Percentiles rank a stretch among this genome's conserved stretches.
These are phyloP conservation scores for Auriscalpium vulgare DNA, from an alignment of 768 basidiomycete genomes.

Conservation along the genomic window DNA sequence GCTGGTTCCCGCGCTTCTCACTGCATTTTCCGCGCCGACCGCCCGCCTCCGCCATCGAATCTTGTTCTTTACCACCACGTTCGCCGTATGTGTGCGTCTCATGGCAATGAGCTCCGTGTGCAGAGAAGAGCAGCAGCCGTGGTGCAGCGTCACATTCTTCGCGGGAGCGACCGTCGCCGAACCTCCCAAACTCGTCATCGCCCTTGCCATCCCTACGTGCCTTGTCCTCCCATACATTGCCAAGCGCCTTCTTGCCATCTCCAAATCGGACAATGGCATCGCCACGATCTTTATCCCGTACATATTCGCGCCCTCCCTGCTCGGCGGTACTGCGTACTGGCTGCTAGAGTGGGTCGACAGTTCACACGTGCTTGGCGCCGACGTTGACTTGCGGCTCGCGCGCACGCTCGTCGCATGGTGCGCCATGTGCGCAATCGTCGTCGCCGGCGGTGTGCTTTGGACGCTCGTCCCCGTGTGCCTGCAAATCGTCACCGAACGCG, in stretches of 20 bases:
- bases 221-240: slow-evolving; percentile 50
- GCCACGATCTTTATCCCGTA: slow-evolving; percentile 56
- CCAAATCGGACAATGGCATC: slow-evolving; percentile 67
- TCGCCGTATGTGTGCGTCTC: slow-evolving; percentile 62
- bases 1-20: slow-evolving; percentile 49
- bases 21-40: slow-evolving; percentile 62
- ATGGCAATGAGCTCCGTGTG: slow-evolving; percentile 82
- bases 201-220: slow-evolving; percentile 49
- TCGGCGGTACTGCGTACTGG: slow-evolving; percentile 66
- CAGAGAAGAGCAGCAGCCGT: slow-evolving; percentile 89
- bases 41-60: slow-evolving; percentile 66
- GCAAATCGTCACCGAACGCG: slow-evolving; percentile 36
- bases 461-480: slow-evolving; percentile 68
- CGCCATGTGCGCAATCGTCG: slow-evolving; percentile 40
- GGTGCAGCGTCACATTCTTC: slow-evolving; percentile 88
- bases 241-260: slow-evolving; percentile 49
- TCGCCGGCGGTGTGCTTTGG: slow-evolving; percentile 62
- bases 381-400: slow-evolving; percentile 35
- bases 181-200: slow-evolving; percentile 51
- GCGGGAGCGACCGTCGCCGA: slow-evolving; percentile 60
- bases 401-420: slow-evolving; percentile 59
- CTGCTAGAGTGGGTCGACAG: slow-evolving; percentile 74
- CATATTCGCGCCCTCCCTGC: slow-evolving; percentile 48
- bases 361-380: slow-evolving; percentile 34
- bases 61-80: slow-evolving; percentile 59